A percentile compares a stretch with the other conserved stretches of the same genome.
These are phyloP conservation scores for Calonectria leucothoes DNA, from an alignment of 2,329 filamentous ascomycete genomes.

Conservation along the genomic window DNA sequence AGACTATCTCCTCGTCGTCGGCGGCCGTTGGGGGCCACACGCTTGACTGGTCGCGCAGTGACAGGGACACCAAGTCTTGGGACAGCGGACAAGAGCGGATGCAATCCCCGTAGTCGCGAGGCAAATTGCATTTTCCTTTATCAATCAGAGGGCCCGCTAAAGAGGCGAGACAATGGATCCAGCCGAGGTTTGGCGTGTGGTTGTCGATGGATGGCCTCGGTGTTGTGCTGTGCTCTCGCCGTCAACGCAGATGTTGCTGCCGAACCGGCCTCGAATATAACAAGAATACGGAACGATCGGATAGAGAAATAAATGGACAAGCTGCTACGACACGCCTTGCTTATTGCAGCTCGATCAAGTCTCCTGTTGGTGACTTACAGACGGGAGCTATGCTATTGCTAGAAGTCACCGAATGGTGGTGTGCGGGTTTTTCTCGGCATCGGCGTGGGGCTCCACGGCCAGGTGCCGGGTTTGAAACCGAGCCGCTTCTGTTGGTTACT, in stretches of 20 bases:
- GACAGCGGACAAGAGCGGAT: constrained; percentile 17
- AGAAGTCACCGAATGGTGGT: not conserved
- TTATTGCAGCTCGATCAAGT: not conserved
- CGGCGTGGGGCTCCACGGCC: not conserved
- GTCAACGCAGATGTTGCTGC: not conserved
- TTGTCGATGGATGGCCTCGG: not conserved
- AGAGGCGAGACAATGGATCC: not conserved
- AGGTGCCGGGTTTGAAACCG: not conserved
- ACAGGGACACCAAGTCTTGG: constrained; percentile 16
- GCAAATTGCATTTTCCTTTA: constrained; percentile 25
- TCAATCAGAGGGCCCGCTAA: not conserved
- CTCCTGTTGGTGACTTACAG: not conserved
- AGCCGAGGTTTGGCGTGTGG: not conserved
- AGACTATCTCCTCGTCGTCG: constrained; percentile 2
- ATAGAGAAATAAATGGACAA: not conserved
- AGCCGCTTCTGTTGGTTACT: not conserved
- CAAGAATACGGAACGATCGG: not conserved
- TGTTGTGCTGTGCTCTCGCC: no score
- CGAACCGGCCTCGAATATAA: not conserved
- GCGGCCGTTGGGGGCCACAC: constrained; percentile 23
- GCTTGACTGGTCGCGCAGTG: constrained; percentile 13
- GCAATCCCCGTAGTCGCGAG: constrained; percentile 19
- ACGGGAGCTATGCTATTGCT: not conserved
- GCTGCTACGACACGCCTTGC: not conserved
- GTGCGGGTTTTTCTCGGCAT: constrained; percentile 21